phyloP scores from a whole-genome alignment of 2,329 filamentous ascomycete genomes.

The Scleromitrula shiraiana region DNA sequence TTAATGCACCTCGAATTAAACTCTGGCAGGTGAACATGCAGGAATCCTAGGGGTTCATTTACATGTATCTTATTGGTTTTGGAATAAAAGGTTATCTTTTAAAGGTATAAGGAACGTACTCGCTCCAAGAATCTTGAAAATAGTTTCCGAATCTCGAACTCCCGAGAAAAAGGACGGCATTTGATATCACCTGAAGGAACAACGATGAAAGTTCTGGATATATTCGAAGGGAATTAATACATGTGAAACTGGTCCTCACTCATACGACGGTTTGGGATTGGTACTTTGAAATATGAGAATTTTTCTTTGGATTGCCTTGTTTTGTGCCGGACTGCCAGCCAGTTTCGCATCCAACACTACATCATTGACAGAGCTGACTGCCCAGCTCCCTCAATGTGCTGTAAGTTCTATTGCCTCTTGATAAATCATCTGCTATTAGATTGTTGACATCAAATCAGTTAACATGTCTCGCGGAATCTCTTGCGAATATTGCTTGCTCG shows the following conservation, averaged over 20 bases:
- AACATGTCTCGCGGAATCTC: background rate
- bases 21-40: background rate
- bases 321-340: background rate
- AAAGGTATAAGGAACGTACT: too few species aligned
- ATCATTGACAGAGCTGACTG: background rate
- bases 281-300: background rate
- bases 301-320: background rate
- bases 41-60: background rate
- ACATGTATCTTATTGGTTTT: background rate
- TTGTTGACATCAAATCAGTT: background rate
- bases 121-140: too few species aligned
- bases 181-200: too few species aligned
- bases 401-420: background rate
- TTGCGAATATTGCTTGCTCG: background rate
- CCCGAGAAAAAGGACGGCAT: too few species aligned
- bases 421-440: background rate
- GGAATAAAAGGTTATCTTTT: background rate
- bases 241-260: background rate
- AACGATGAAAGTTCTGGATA: background rate
- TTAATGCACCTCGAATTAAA: background rate
- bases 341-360: background rate
- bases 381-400: constrained; percentile 1
- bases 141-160: background rate
- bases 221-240: background rate
- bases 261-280: background rate